phyloP scores from a whole-genome alignment of 1,139 yeast species.

The Wickerhamiella infanticola region DNA sequence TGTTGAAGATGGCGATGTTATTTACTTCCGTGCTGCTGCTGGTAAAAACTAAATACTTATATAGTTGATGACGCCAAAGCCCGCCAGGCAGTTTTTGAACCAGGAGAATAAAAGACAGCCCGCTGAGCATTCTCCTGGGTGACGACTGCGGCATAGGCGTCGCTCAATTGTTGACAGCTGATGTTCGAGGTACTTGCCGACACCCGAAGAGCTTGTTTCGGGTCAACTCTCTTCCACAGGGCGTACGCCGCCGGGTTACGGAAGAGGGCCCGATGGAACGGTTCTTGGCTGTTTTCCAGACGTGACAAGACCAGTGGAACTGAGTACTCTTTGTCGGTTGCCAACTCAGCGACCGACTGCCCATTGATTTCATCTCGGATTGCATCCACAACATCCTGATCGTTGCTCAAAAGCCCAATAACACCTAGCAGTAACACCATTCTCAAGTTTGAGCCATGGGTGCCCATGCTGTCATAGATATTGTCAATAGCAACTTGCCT shows the following conservation, averaged over 20 bases:
- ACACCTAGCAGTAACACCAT: conserved; percentile 69
- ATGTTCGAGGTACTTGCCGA: conserved; percentile 27
- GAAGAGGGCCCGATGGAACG: conserved; percentile 59
- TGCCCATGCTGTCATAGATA: conserved; percentile 38
- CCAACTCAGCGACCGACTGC: conserved; percentile 34
- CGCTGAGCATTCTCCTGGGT: conserved; percentile 44
- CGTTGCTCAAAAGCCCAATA: conserved; percentile 49
- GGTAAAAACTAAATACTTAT: conserved; percentile 46
- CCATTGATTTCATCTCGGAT: conserved; percentile 49
- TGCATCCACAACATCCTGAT: conserved; percentile 45
- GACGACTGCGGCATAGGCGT: conserved; percentile 31
- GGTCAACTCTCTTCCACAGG: conserved; percentile 52
- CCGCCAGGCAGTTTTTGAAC: conserved; percentile 19
- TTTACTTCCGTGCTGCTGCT: conserved; percentile 91
- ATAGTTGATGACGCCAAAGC: conserved; percentile 4
- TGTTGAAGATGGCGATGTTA: conserved; percentile 82
- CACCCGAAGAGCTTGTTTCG: conserved; percentile 39
- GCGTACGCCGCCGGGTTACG: conserved; percentile 55
- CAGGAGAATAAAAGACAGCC: conserved; percentile 37
- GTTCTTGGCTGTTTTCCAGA: conserved; percentile 24
- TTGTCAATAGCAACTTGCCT: conserved; percentile 56
- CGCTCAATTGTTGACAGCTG: conserved; percentile 37
- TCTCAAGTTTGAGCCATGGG: conserved; percentile 41
- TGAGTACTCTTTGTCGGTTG: conserved; percentile 31
- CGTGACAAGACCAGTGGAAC: conserved; percentile 35